These are phyloP conservation scores for Amoeboradix gromovi DNA, from an alignment of 371 early-diverging fungal species.

Conservation along the genomic window DNA sequence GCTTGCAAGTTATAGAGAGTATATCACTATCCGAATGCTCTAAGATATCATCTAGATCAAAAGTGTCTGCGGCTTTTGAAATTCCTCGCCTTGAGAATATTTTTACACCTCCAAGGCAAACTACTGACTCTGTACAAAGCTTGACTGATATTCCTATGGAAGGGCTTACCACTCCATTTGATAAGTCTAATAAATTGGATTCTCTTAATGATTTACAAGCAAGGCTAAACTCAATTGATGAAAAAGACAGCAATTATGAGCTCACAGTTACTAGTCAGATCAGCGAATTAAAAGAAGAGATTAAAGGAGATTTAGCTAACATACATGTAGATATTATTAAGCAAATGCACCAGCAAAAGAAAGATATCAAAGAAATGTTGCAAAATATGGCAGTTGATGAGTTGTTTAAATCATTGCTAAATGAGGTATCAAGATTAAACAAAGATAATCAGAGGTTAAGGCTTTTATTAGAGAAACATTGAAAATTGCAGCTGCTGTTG, in stretches of 20 bases:
- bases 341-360: neutral
- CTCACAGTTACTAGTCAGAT: neutral
- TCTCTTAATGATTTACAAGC: neutral
- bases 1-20: neutral
- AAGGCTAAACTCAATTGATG: neutral
- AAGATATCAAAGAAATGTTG: neutral
- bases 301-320: neutral
- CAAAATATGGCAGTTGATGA: neutral
- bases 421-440: neutral
- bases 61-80: neutral
- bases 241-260: neutral
- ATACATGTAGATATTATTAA: neutral
- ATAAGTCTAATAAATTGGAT: neutral
- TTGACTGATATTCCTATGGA: neutral
- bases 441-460: neutral
- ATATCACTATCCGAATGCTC: neutral
- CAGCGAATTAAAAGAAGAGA: neutral
- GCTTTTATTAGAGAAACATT: neutral
- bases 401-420: neutral
- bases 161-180: neutral
- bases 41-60: neutral
- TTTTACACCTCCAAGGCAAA: neutral
- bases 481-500: no score
- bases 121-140: neutral
- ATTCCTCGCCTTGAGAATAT: neutral